Conservation (phyloP, 371 early-diverging fungal species). For the Zychaea mexicana region DNA sequence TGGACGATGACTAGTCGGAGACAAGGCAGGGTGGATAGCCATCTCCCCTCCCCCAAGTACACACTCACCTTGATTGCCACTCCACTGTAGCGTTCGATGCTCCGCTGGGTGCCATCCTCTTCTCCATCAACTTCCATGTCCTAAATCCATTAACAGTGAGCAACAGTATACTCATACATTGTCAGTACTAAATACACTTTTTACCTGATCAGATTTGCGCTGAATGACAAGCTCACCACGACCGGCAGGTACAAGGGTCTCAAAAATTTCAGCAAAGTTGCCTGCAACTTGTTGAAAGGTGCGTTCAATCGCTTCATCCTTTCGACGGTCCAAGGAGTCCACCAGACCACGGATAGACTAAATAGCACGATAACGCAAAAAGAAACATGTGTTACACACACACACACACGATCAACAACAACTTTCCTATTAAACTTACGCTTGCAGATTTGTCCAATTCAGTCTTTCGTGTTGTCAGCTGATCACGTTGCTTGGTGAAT, state of each 20-base stretch:
- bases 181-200: background rate
- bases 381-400: background rate
- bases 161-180: background rate
- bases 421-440: constrained; percentile 42
- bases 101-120: constrained; percentile 15
- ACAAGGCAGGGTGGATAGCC: no score
- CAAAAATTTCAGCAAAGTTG: constrained; percentile 89
- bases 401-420: no score
- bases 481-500: constrained; percentile 90
- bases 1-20: background rate
- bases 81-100: constrained; percentile 87
- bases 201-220: constrained; percentile 33
- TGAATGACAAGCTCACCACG: constrained; percentile 87
- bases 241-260: constrained; percentile 90
- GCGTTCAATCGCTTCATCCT: constrained; percentile 96
- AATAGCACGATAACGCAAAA: background rate
- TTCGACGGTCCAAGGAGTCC: constrained; percentile 88
- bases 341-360: constrained; percentile 87
- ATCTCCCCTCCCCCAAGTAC: background rate
- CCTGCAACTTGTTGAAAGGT: constrained; percentile 93
- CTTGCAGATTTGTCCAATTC: constrained; percentile 86
- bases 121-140: constrained; percentile 53
- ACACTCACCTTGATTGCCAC: constrained; percentile 80
- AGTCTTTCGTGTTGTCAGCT: constrained; percentile 76
- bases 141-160: constrained; percentile 15